Evolutionary conservation across 2,329 filamentous ascomycete genomes (phyloP), one percentile per base, ranked within the genome.

Genomic region (Cladorrhinum sp.): DNA sequence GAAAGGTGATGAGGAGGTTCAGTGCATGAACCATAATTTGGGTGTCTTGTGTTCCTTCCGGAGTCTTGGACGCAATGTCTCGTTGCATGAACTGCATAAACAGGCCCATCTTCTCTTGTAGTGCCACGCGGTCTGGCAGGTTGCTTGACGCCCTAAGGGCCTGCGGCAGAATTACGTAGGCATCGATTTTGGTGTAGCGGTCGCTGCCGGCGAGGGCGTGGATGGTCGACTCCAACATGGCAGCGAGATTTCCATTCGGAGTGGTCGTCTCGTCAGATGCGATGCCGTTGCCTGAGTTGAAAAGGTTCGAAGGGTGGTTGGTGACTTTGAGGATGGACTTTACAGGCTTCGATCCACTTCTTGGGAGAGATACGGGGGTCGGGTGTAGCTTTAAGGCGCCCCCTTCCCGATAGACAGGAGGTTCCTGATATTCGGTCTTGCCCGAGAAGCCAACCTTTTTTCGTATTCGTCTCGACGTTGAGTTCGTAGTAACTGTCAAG

Each of bases 221-320:
- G 36, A 92, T 83, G 4, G 92, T 86, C 0, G 91, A 96, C 67
- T 96, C 90, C 65, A 98, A 77, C 88, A 97, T 95, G 67, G 86
- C 86, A 65, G 84, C 82, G 60, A 96, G 86, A 41, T 84, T 87
- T 50, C 82, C 78, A 73, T 75, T 63, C 3, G 63, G 69, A 12
- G 63, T 65, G 1, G 62, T 61, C 67, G 71, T 59, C 4, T 45
- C 41, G 63, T 75, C 64, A 70, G 76, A 80, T 65, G 77, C 80
- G 75, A 75, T 63, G 72, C 75, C 74, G 75, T 72, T 77, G 69
- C 64, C 73, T 64, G 74, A 73, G 68, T 77, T 75, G 63, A 80
- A 74, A 1, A 76, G 75, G 57, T 80, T 81, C 7, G 74, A 76
- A 71, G 73, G 80, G 58, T 80, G 74, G 3, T 80, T 82, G 2